Evolutionary conservation across 768 basidiomycete species (phyloP), one percentile per base, ranked within the genome.

Genomic region (Cyclocybe cylindracea): DNA sequence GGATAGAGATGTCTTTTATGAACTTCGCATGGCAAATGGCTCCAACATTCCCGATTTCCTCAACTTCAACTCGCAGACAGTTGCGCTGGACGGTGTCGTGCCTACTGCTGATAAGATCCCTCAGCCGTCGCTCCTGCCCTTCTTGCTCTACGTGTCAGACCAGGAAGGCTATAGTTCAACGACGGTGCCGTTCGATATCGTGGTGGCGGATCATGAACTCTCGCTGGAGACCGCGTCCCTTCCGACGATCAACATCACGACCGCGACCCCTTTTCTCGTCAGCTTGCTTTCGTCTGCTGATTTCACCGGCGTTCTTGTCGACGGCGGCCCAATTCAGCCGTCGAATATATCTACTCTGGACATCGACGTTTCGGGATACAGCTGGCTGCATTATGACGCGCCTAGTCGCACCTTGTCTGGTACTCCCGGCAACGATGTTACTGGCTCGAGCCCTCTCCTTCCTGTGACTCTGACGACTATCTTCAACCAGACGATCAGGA

Each of bases 41-140:
- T 81, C 84, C 1, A 73, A 76, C 5, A 73, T 93, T 29, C 94
- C 94, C 0, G 56, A 68, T 7, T 97, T 92, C 89, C 74, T 96
- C 66, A 53, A 49, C 9, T 98, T 92, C 69, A 77, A 92, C 67
- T 64, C 82, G 10, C 58, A 73, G 14, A 79, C 79, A 11, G 69
- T 89, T 50, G 94, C 94, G 2, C 81, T 97, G 46, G 79, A 88
- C 56, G 95, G 95, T 8, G 78, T 89, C 16, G 79, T 86, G 3
- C 95, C 94, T 2, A 42, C 66, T 46, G 68, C 78, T 31, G 62
- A 71, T 37, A 60, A 61, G 13, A 52, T 71, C n/a, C 45, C 66
- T 24, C 70, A 71, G 5, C 80, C 79, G 2, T 65, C 67, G 29
- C 63, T 70, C 6, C 65, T 87, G 51, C 63, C 79, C 7, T 70